phyloP scores from a whole-genome alignment of 345 rosid species.

The Acer yangbiense region DNA sequence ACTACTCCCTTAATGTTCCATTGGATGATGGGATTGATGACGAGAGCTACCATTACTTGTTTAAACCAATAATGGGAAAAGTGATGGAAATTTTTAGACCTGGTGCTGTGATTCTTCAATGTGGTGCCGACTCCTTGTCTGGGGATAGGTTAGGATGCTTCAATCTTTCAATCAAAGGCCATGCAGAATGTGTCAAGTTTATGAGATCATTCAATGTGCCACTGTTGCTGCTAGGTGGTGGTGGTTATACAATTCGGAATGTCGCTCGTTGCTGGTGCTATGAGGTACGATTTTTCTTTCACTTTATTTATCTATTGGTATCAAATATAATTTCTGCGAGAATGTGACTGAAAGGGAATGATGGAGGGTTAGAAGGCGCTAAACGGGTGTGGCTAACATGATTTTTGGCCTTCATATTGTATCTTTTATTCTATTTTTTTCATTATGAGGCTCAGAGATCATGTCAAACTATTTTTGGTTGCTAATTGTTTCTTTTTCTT shows the following conservation, averaged over 20 bases:
- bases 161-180: conserved; percentile 71
- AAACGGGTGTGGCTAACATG: neutral
- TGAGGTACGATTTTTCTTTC: conserved; percentile 39
- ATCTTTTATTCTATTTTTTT: neutral
- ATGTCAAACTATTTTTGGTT: neutral
- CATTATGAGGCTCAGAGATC: neutral
- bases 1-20: conserved; percentile 69
- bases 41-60: conserved; percentile 66
- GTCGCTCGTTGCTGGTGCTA: conserved; percentile 80
- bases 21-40: conserved; percentile 71
- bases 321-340: neutral
- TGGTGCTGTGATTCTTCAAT: conserved; percentile 66
- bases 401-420: neutral
- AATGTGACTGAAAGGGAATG: conserved; percentile 7
- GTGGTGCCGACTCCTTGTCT: conserved; percentile 70
- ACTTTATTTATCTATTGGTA: neutral
- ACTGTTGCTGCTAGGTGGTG: conserved; percentile 58
- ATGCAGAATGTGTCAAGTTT: conserved; percentile 64
- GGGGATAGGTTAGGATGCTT: conserved; percentile 71
- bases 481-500: neutral
- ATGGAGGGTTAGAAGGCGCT: neutral
- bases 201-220: conserved; percentile 78
- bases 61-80: conserved; percentile 60
- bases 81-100: conserved; percentile 70
- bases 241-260: conserved; percentile 64